Evolutionary conservation across 2,329 filamentous ascomycete species (phyloP), one percentile per base, ranked within the genome.

Genomic region (Epichloe amarillans): DNA sequence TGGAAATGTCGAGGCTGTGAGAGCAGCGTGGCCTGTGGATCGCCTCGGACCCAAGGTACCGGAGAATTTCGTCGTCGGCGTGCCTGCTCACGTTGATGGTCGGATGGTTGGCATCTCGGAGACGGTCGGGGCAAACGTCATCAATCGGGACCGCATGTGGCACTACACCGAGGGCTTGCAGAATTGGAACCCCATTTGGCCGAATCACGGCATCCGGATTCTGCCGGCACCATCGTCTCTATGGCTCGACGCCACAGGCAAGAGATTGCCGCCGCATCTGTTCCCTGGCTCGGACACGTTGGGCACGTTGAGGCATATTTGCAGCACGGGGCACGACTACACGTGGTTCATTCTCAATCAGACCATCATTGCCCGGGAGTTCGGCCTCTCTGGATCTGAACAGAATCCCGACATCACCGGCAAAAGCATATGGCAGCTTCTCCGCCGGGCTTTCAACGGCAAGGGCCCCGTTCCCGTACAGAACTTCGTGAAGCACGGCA

Each of bases 121-220:
- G 60, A 49, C 58, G 1, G 70, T 67, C 1, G 79, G 79, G 8
- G 79, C 75, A 1, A 67, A 71, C 52, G 58, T 81, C 53, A 69
- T 82, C 66, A 82, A 83, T 63, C 70, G 73, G 46, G 79, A 82
- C 58, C 68, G 79, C 42, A 82, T 82, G 79, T 83, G 79, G 79
- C 79, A 82, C 61, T 83, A 83, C 59, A 82, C 77, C 11, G 79
- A 83, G 57, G 79, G 79, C 0, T 61, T 83, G 11, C 67, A 72
- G 49, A 82, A 83, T 60, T 82, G 79, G 79, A 64, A 81, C 50
- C 69, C 77, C 4, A 80, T 82, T 61, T 82, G 79, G 79, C 78
- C 77, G 0, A 53, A 57, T 14, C 79, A 82, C 57, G 79, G 79
- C 19, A 82, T 82, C 54, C 75, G 79, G 36, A 71, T 82, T 2